A percentile compares a stretch with the other conserved stretches of the same genome.
These are phyloP conservation scores for Moringa oleifera DNA, from an alignment of 345 rosid species.

Conservation along the genomic window DNA sequence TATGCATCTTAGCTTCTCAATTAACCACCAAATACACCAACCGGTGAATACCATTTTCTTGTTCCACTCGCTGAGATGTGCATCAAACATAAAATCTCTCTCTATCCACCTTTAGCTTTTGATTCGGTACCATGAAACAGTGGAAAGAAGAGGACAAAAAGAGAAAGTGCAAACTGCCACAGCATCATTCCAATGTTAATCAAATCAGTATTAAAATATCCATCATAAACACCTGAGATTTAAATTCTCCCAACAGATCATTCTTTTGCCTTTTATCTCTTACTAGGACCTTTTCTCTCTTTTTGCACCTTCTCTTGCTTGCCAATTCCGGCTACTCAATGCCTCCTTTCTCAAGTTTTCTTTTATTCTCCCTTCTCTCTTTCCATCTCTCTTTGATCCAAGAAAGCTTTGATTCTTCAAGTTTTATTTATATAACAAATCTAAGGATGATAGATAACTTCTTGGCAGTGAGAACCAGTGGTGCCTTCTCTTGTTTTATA, in stretches of 20 bases:
- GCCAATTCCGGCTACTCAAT: constrained; percentile 57
- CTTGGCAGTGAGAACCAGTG: too few species aligned
- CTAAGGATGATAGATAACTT: constrained; percentile 41
- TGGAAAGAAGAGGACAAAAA: constrained; percentile 26
- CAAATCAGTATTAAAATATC: background rate
- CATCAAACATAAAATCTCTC: constrained; percentile 13
- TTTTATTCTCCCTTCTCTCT: constrained; percentile 62
- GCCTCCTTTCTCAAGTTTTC: constrained; percentile 98
- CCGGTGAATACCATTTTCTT: background rate
- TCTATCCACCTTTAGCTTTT: constrained; percentile 32
- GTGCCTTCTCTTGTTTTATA: constrained; percentile 31
- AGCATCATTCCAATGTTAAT: constrained; percentile 6
- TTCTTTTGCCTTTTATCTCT: constrained; percentile 22
- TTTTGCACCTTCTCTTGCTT: constrained; percentile 79
- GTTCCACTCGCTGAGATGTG: constrained; percentile 9
- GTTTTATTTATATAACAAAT: constrained; percentile 36
- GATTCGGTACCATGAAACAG: constrained; percentile 44
- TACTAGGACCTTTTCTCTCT: constrained; percentile 31
- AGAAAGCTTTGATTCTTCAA: constrained; percentile 85
- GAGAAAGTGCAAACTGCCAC: constrained; percentile 15
- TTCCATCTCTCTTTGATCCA: constrained; percentile 52
- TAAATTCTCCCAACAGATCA: constrained; percentile 23
- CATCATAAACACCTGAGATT: constrained; percentile 10
- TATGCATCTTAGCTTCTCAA: too few species aligned
- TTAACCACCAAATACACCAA: background rate